Percentiles rank a stretch among this genome's conserved stretches.
phyloP scores from a whole-genome alignment of 345 rosid genomes.

The Salix arbutifolia region DNA sequence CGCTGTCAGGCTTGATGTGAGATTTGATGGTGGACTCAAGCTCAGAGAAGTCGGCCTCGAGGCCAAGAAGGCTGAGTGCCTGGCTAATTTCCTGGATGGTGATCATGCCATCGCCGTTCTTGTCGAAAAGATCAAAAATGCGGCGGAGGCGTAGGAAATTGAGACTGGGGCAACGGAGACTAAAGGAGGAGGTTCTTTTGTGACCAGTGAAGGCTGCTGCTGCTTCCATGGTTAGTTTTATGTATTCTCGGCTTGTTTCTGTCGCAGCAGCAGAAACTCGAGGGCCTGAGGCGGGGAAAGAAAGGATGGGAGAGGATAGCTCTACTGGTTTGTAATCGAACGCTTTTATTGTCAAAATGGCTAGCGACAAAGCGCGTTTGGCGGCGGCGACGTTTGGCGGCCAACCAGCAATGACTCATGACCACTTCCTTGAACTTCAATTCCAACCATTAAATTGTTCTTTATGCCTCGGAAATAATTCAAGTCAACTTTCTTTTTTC shows the following conservation, averaged over 20 bases:
- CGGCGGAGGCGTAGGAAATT: constrained; percentile 41
- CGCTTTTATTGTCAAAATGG: neutral
- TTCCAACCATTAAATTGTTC: neutral
- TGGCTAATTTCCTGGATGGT: constrained; percentile 57
- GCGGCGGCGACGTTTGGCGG: neutral
- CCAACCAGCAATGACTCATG: neutral
- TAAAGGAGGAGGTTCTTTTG: constrained; percentile 16
- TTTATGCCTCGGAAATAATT: too few relatives aligned
- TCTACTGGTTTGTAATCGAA: neutral
- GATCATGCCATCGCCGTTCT: constrained; percentile 69
- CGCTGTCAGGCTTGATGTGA: constrained; percentile 46
- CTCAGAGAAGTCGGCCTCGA: constrained; percentile 53
- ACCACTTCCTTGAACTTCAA: neutral
- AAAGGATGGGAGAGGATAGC: neutral
- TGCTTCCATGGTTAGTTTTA: constrained; percentile 13
- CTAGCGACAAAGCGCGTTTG: constrained; percentile 11
- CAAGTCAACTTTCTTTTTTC: too few relatives aligned
- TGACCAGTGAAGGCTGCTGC: neutral
- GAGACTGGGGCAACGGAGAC: constrained; percentile 26
- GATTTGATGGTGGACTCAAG: constrained; percentile 52
- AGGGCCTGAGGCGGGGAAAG: neutral
- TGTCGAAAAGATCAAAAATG: constrained; percentile 74
- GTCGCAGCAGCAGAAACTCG: neutral
- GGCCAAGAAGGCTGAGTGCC: constrained; percentile 63
- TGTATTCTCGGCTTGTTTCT: neutral